A percentile compares a stretch with the other conserved stretches of the same genome.
phyloP scores from a whole-genome alignment of 495 filamentous ascomycete genomes.

The Xylaria castorea region DNA sequence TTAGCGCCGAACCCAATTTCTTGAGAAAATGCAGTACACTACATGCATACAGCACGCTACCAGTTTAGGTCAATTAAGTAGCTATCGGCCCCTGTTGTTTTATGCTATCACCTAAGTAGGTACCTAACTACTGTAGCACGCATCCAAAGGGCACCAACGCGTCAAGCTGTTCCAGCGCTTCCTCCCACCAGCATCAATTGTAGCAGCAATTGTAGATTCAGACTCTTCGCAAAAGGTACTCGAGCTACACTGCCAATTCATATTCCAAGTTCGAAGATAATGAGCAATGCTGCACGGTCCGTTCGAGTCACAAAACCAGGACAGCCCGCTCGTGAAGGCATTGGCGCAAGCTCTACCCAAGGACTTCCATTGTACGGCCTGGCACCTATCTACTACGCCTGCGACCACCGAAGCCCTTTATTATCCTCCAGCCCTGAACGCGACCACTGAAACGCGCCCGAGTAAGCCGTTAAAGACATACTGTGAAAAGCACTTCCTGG shows the following conservation, averaged over 20 bases:
- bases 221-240: neutral
- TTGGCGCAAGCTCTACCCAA: constrained; percentile 77
- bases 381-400: constrained; percentile 89
- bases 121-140: neutral
- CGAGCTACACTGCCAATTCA: neutral
- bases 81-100: no score
- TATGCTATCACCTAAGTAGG: no score
- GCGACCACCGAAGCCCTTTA: constrained; percentile 74
- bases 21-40: no score
- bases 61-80: no score
- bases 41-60: no score
- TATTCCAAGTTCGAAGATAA: constrained; percentile 19
- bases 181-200: neutral
- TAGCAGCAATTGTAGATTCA: neutral
- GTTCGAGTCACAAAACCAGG: neutral
- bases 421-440: constrained; percentile 74
- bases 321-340: constrained; percentile 48
- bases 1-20: no score
- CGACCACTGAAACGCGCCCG: constrained; percentile 29
- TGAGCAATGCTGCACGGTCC: constrained; percentile 30
- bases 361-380: constrained; percentile 70
- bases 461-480: constrained; percentile 65
- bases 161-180: neutral
- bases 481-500: constrained; percentile 86
- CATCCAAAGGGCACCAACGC: neutral